Base-by-base conservation (phyloP, 345 rosid species). In the Litchi chinensis region DNA sequence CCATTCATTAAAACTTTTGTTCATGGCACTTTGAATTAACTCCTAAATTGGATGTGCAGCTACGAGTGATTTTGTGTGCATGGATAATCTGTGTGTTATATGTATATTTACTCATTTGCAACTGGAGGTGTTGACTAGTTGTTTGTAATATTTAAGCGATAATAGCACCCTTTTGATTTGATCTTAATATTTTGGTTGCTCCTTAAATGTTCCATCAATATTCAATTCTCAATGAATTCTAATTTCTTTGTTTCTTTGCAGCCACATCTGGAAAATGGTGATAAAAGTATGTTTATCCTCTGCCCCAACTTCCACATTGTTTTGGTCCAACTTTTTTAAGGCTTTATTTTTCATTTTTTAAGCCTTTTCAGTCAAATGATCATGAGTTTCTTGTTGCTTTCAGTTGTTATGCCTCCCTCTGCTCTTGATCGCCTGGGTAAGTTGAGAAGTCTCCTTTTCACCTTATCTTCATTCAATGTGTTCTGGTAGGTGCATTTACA, bases 351-450 rank as follows among this genome's bases (percentile, higher is more conserved):
- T 46, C n/a, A n/a, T 43, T 71, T 44, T 44, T 43, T 8, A 3
- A 68, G 65, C 21, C 63, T 77, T 73, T 43, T 16, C 10, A 76
- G 28, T 68, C 50, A 19, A 76, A 68, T 70, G 73, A 32, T 64
- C 39, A 46, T 68, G 44, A 59, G 15, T 15, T 71, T 43, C 0
- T 37, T 83, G 37, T 77, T 68, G 3, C 82, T 67, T 79, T 66
- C 81, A 91, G 93, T 89, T 84, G 83, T 91, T 44, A 90, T 90
- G 95, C 93, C 95, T 76, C 90, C 88, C 54, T 91, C 95, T 0
- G 95, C 95, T 77, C 90, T 91, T 15, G 87, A 89, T 85, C 90
- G 86, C 65, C 95, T 91, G 43, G 93, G 95, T 90, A 71, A 79
- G 87, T 65, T 46, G 32, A 28, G 65, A 12, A 68, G 11, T 76